Base-by-base conservation (phyloP, 257 asterid genomes). In the Striga asiatica region DNA sequence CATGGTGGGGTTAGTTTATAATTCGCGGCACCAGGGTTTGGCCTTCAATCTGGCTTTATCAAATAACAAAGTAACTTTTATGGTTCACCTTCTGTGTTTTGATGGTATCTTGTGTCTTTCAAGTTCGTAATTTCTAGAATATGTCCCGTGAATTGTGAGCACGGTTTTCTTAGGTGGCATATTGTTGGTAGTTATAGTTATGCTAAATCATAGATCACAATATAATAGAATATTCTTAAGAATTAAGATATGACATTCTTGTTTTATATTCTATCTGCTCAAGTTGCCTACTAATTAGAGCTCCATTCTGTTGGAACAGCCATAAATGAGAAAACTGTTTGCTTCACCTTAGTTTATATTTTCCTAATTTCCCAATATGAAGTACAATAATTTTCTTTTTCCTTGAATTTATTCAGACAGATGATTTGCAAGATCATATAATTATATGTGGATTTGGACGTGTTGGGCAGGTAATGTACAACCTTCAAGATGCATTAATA, bases 361-460 rank as follows among this genome's bases (percentile, higher is more conserved):
- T 61, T 84, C 49, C 73, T 67, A 8, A 5, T 21, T 42, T 50
- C 55, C n/a, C 62, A 31, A 10, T 27, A 8, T 47, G 52, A 65
- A 29, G 53, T 17, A 13, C 32, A 45, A 29, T 61, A 70, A 60
- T 70, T 35, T 13, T 12, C n/a, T 50, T 14, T 43, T 60, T 54
- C 35, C 62, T 56, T 71, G 69, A 42, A 21, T 57, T 68, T 50
- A 56, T 73, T 50, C 87, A 88, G 99, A 92, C 99, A 0, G 99
- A 92, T 69, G 99, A 92, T 81, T 80, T 92, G 80, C 99, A 88
- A 78, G 99, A 75, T 74, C 99, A 92, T 65, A 92, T 92, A 56
- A 92, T 92, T 62, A 74, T 92, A 28, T 92, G 99, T 63, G 99
- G 99, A 48, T 92, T 92, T 75, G 99, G 99, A 71, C 99, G 99